These are phyloP conservation scores for Rhynchosporium agropyri DNA, from an alignment of 2,329 filamentous ascomycete species.

Conservation along the genomic window DNA sequence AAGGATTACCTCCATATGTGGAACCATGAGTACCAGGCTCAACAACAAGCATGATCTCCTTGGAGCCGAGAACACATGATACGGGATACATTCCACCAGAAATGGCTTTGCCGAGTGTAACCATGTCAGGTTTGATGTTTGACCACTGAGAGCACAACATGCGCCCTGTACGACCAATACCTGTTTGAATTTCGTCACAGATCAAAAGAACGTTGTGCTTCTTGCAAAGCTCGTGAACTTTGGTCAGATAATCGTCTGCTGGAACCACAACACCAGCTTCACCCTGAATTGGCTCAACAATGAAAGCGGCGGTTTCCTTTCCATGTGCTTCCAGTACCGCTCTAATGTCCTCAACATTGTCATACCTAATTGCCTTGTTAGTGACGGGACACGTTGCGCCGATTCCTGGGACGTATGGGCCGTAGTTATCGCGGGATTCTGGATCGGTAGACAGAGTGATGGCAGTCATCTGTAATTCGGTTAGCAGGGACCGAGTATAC, in stretches of 20 bases:
- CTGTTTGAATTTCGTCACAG: slow-evolving; percentile 98
- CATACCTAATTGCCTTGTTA: slow-evolving; percentile 78
- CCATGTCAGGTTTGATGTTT: slow-evolving; percentile 91
- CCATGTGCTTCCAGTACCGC: slow-evolving; percentile 79
- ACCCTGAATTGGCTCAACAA: slow-evolving; percentile 96
- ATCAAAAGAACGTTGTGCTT: slow-evolving; percentile 96
- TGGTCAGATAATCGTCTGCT: slow-evolving; percentile 81
- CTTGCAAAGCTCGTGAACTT: slow-evolving; percentile 83
- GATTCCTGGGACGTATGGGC: slow-evolving; percentile 89
- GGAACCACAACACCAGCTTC: slow-evolving; percentile 97
- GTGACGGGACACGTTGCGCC: slow-evolving; percentile 77
- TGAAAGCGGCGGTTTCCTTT: slow-evolving; percentile 84
- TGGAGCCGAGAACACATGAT: slow-evolving; percentile 83
- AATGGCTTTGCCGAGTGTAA: slow-evolving; percentile 95
- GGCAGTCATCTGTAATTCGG: slow-evolving; percentile 68
- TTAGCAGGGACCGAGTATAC: slow-evolving; percentile 10
- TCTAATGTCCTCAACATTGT: slow-evolving; percentile 80
- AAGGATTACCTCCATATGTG: slow-evolving; percentile 96
- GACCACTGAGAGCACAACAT: slow-evolving; percentile 96
- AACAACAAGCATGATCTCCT: slow-evolving; percentile 92
- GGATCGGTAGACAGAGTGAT: slow-evolving; percentile 95
- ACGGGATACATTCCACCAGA: slow-evolving; percentile 99
- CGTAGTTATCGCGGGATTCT: slow-evolving; percentile 93
- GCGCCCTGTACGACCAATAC: slow-evolving; percentile 90
- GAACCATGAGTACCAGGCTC: slow-evolving; percentile 97